Base-by-base conservation (phyloP, 768 basidiomycete genomes). In the Lactifluus rugatus region DNA sequence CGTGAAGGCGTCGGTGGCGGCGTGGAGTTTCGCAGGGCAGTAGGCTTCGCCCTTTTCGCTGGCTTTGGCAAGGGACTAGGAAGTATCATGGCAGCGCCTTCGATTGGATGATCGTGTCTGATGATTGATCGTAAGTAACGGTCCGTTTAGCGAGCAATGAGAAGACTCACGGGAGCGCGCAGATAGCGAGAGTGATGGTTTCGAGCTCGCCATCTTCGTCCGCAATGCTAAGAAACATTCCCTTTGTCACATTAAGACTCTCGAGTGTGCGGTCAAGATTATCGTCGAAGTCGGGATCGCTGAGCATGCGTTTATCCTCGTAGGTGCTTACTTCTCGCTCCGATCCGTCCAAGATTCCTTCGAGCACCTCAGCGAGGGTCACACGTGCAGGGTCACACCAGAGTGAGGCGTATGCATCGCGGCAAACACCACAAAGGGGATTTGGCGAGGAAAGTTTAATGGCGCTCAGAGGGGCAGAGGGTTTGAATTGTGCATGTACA, bases 271-370 rank as follows among this genome's bases (percentile, higher is more conserved):
- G 78, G 2, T 80, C 85, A 60, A 81, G 68, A 65, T 97, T 97
- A 65, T 97, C 94, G 47, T 91, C 87, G 78, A 88, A 95, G 67
- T 98, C 95, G 7, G 92, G 91, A 66, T 98, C 96, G 62, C 83
- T 87, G 55, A 99, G 72, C 46, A 99, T 71, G 45, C 93, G 78
- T 65, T 87, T 85, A 48, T 89, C 93, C 70, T 97, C 91, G 65
- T 85, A 90, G 36, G 94, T 86, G 63, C 82, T 87, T n/a, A 75
- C 67, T 47, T 69, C 66, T 3, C 72, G 73, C 68, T 75, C 80
- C 8, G 76, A 76, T n/a, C 54, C 63, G 9, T 84, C 81, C 32
- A 93, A 72, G 5, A 93, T 71, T 1, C 82, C 81, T 37, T 77
- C 72, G 5, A 96, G 79, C 9, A 97, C 73, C 47, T 89, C 83